These are phyloP conservation scores for Begonia masoniana DNA, from an alignment of 306 rosid genomes.

Conservation along the genomic window DNA sequence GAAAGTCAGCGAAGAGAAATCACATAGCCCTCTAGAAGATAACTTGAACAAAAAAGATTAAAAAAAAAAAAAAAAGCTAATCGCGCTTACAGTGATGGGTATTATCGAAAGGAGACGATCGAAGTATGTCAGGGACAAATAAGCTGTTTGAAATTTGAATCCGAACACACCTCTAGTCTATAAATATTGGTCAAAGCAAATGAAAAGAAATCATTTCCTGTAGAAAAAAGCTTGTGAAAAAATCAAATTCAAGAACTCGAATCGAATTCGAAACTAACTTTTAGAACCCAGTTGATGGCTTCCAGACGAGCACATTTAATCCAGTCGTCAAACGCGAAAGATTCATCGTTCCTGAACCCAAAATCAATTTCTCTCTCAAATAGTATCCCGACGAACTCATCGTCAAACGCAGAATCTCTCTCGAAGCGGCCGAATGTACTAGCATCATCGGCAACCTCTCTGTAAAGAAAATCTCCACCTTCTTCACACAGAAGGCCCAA, in stretches of 20 bases:
- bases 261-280: slow-evolving; percentile 25
- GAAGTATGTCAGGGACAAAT: slow-evolving; percentile 60
- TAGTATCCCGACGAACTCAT: slow-evolving; percentile 28
- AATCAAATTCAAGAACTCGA: background rate
- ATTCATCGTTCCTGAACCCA: slow-evolving; percentile 30
- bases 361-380: slow-evolving; percentile 34
- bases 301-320: slow-evolving; percentile 41
- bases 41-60: background rate
- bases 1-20: background rate
- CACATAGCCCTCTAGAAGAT: background rate
- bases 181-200: slow-evolving; percentile 1
- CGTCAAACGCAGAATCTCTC: slow-evolving; percentile 23
- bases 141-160: slow-evolving; percentile 65
- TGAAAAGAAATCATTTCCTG: background rate
- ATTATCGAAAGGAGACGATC: slow-evolving; percentile 58
- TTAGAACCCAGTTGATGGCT: slow-evolving; percentile 64
- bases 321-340: slow-evolving; percentile 23
- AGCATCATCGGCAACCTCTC: slow-evolving; percentile 20
- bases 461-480: slow-evolving; percentile 18
- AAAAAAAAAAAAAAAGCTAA: background rate
- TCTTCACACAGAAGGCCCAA: slow-evolving; percentile 29
- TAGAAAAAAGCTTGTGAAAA: too few species aligned
- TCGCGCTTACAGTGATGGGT: slow-evolving; percentile 43
- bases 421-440: slow-evolving; percentile 6
- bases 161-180: slow-evolving; percentile 58